Conservation (phyloP, 441 rosid genomes). For the Eutrema salsugineum region DNA sequence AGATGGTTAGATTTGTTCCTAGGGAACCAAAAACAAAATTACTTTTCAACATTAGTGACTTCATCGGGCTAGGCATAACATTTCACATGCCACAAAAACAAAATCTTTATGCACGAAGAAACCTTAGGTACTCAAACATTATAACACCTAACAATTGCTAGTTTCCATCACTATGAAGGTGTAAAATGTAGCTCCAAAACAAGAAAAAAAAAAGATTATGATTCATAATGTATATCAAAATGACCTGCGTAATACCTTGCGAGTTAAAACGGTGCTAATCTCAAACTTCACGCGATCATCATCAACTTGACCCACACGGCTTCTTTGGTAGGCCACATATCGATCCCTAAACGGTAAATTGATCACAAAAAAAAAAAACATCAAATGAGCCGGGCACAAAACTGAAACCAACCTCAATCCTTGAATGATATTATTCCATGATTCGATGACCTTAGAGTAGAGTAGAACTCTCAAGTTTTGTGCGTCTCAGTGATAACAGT, state of each 20-base stretch:
- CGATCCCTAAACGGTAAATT: slow-evolving; percentile 50
- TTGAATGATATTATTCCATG: slow-evolving; percentile 32
- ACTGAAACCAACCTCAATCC: slow-evolving; percentile 56
- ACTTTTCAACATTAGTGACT: not conserved
- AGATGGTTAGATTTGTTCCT: not conserved
- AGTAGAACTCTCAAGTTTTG: slow-evolving; percentile 40
- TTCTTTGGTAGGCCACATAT: slow-evolving; percentile 59
- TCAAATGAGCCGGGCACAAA: not conserved
- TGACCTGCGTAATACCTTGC: slow-evolving; percentile 56
- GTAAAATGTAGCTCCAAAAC: not conserved
- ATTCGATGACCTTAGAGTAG: slow-evolving; percentile 35
- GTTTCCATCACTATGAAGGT: not conserved
- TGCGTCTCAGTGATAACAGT: slow-evolving; percentile 41
- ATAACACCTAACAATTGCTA: not conserved
- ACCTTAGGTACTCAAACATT: not conserved
- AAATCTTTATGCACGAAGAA: not conserved
- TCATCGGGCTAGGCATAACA: not conserved
- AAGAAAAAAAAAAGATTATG: not conserved
- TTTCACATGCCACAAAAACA: not conserved
- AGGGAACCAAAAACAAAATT: not conserved
- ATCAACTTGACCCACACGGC: slow-evolving; percentile 68
- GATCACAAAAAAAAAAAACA: not conserved
- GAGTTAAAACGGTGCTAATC: slow-evolving; percentile 74
- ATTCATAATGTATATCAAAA: not conserved
- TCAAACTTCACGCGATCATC: slow-evolving; percentile 88